These are phyloP conservation scores for Rubia peregrina DNA, from an alignment of 305 asterid species.

Conservation along the genomic window DNA sequence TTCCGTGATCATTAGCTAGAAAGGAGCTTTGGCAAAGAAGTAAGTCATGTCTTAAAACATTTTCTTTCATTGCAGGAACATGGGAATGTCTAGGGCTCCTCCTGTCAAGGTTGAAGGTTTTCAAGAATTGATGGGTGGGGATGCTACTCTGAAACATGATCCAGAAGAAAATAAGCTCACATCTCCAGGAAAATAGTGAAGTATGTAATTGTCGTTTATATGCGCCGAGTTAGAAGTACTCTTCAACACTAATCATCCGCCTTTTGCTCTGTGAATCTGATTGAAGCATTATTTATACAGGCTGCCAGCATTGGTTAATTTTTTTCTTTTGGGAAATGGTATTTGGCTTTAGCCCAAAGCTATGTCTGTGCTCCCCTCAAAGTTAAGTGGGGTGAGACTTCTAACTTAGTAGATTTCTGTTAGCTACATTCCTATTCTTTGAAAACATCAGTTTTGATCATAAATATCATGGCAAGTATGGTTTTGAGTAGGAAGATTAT, in stretches of 20 bases:
- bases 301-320: not conserved
- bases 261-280: not conserved
- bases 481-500: too few relatives aligned
- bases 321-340: not conserved
- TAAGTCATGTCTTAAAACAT: not conserved
- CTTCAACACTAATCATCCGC: not conserved
- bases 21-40: not conserved
- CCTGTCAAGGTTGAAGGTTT: constrained; percentile 99
- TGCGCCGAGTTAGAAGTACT: not conserved
- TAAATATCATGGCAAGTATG: too few relatives aligned
- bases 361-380: too few relatives aligned
- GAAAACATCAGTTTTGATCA: too few relatives aligned
- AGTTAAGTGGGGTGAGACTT: too few relatives aligned
- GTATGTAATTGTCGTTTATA: not conserved
- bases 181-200: constrained; percentile 54
- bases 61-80: constrained; percentile 39
- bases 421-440: too few relatives aligned
- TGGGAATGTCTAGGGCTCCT: constrained; percentile 81
- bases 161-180: constrained; percentile 75
- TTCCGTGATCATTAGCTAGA: constrained; percentile 5
- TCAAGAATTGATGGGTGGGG: constrained; percentile 96
- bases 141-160: constrained; percentile 70
- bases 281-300: not conserved
- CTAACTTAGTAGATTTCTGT: too few relatives aligned
- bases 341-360: not conserved